Base-by-base conservation (phyloP, 768 basidiomycete genomes). In the Kwoniella dendrophila region DNA sequence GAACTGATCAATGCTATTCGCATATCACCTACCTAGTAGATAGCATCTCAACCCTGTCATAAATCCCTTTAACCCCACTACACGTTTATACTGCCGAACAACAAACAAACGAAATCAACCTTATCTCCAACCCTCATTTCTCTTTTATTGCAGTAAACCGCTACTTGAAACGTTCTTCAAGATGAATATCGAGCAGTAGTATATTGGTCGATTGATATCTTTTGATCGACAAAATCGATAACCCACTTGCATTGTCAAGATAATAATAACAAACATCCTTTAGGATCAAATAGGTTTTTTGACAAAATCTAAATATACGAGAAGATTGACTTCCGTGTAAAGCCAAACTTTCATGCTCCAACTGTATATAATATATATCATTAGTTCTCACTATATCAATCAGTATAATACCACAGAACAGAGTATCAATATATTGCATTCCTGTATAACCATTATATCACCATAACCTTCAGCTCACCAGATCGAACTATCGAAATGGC, bases 131-230 rank as follows among this genome's bases (percentile, higher is more conserved):
- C n/a, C 53, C 6, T 16, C 30, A 12, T 54, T 43, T 11, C 50
- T 8, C 8, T 26, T 7, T 30, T 22, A 38, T 52, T 26, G 50
- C 50, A 52, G 6, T 52, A 27, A 27, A 49, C 30, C n/a, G 14
- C 16, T 20, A n/a, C 24, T 10, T 26, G 43, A 44, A 20, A 24
- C 27, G 8, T 30, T 20, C 30, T 5, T 48, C 58, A 59, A 32
- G 36, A 59, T 59, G 49, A 43, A 53, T 47, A 60, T 60, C 38
- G 41, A 53, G 30, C 51, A 53, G 29, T 60, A 60, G 33, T 11
- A 36, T 40, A n/a, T 22, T 41, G 45, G 53, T 55, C 32, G 53
- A 55, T 27, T 43, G n/a, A 27, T 29, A 29, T n/a, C 27, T 29
- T 7, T 54, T 33, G 53, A 54, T 49, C 48, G 5, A 49, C 32